phyloP scores from a whole-genome alignment of 257 asterid genomes.

The Solanum acaule region DNA sequence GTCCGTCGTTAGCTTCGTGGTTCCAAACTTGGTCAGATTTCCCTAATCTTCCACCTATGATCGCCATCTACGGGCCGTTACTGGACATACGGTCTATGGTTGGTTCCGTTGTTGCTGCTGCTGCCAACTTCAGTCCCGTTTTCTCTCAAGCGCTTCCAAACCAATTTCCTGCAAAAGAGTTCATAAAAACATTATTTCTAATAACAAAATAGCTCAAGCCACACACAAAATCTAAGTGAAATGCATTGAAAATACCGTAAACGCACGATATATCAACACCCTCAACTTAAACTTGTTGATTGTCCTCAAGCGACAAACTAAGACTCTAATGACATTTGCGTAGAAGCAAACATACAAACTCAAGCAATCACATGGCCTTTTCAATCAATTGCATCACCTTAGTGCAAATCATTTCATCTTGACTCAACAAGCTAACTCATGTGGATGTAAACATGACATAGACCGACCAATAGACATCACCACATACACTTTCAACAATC shows the following conservation, averaged over 20 bases:
- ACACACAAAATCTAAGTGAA: neutral
- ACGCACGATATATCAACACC: neutral
- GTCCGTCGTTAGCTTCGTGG: too few relatives aligned
- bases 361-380: neutral
- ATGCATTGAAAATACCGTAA: too few relatives aligned
- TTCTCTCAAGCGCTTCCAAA: neutral
- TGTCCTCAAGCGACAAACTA: neutral
- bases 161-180: neutral
- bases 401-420: neutral
- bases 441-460: too few relatives aligned
- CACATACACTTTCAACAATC: too few relatives aligned
- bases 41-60: neutral
- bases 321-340: neutral
- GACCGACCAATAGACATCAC: too few relatives aligned
- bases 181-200: neutral
- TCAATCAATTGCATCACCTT: neutral
- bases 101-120: neutral
- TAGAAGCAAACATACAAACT: neutral
- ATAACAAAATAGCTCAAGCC: neutral
- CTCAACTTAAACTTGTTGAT: neutral
- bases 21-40: too few relatives aligned
- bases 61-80: neutral
- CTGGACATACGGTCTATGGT: neutral
- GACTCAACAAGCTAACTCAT: neutral
- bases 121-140: neutral